Evolutionary conservation across 106 monocot genomes (phyloP), one percentile per base, ranked within the genome.

Genomic region (Allium fistulosum): DNA sequence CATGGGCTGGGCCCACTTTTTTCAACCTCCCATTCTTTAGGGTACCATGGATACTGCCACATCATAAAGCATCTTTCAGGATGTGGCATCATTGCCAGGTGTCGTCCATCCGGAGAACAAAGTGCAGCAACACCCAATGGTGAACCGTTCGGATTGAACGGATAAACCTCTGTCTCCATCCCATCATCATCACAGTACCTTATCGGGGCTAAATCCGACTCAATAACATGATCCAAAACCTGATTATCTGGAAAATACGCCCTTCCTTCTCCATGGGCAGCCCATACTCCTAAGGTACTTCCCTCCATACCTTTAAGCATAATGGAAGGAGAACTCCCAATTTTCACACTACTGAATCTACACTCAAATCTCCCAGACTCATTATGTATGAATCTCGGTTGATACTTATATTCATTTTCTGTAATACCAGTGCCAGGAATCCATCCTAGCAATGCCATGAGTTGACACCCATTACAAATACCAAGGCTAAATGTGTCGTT

Each of bases 41-140:
- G 96, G 80, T 87, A 97, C 96, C 96, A 97, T 9, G 96, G 96
- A 71, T 73, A 97, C 80, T 97, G 96, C 96, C 92, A 88, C 96
- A 97, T 97, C 96, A 88, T 89, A 71, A 92, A 97, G 65, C 86
- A 97, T 9, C 96, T 76, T 70, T 97, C 96, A 10, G 96, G 96
- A 62, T 97, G 96, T 8, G 96, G 92, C 96, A 97, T 97, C 96
- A 97, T 97, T 12, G 96, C 92, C 10, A 97, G 89, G 63, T 97
- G 96, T 45, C 96, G 77, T 22, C 96, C 96, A 83, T 97, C 84
- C 27, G 83, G 82, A 45, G 96, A 97, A 72, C 92, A 92, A 57
- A 92, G 82, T 7, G 88, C 96, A 8, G 96, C 96, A 62, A 97
- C 78, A 2, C 92, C 96, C 17, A 73, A 63, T 18, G 89, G 96